Evolutionary conservation across 2,329 filamentous ascomycete genomes (phyloP), one percentile per base, ranked within the genome.

Genomic region (Arachnomyces sp.): DNA sequence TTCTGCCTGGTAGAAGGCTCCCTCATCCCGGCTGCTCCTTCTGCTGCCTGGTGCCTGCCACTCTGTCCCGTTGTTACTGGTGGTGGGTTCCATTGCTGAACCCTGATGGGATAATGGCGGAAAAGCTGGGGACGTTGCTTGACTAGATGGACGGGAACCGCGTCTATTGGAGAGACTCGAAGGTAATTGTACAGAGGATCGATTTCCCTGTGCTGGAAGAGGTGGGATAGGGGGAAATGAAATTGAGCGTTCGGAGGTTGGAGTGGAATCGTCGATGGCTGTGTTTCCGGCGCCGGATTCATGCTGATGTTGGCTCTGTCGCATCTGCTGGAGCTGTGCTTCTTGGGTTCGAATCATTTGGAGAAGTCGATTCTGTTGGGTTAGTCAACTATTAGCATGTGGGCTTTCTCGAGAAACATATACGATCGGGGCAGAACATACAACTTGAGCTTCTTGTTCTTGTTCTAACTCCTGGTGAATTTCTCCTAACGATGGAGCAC

Each of bases 361-460:
- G 21, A 72, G 54, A n/a, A 72, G 61, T 34, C 69, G 66, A 44
- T 72, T 72, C 67, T 70, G 46, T 2, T n/a, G 15, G 38, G 16
- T 9, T 17, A 17, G 42, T 48, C 14, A 40, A 39, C 9, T 41
- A 39, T 28, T 40, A 35, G 29, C 18, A 35, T 7, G 35, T 30
- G 31, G 21, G 32, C 18, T n/a, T 17, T 44, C 25, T 31, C n/a
- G 14, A 32, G 38, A 33, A 30, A 31, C 14, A 21, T 14, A 15
- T n/a, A 25, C 14, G 18, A 29, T 28, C 9, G 36, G 28, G 14
- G 13, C 30, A 36, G 34, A 37, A 54, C 62, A 45, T 57, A 70
- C 67, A 53, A 72, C 69, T 59, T 72, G 69, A 12, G 67, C 68
- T 52, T 72, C 69, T 46, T 72, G 69, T 46, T 72, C 69, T 48